Percentiles rank a stretch among this genome's conserved stretches.
phyloP scores from a whole-genome alignment of 2,329 filamentous ascomycete genomes.

The Aspergillus caelatus region DNA sequence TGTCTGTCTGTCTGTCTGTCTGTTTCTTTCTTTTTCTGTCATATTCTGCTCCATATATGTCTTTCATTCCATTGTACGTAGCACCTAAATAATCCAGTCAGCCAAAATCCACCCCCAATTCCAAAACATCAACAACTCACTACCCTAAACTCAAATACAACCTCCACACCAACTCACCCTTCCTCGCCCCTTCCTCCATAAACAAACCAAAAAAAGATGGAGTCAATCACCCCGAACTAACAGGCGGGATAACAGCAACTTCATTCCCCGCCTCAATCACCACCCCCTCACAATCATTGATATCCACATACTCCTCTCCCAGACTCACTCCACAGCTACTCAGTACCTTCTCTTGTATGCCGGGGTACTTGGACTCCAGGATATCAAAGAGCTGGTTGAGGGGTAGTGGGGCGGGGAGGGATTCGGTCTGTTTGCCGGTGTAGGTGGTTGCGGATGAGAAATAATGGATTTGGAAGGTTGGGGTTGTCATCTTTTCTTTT shows the following conservation, averaged over 20 bases:
- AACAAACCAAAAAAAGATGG: conserved; percentile 1
- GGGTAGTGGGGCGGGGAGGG: conserved; percentile 44
- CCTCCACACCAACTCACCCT: background rate
- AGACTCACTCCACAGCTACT: conserved; percentile 46
- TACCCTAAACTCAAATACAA: background rate
- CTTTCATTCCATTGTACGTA: background rate
- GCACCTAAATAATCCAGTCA: background rate
- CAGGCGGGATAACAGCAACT: conserved; percentile 51
- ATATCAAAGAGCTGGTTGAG: conserved; percentile 39
- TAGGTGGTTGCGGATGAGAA: conserved; percentile 48
- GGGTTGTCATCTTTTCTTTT: conserved; percentile 7
- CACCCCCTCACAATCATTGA: conserved; percentile 25
- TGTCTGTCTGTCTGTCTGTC: background rate
- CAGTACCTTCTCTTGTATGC: conserved; percentile 43
- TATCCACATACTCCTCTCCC: conserved; percentile 49
- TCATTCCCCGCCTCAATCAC: conserved; percentile 44
- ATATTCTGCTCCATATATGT: background rate
- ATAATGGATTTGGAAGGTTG: conserved; percentile 49
- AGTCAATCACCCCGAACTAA: conserved; percentile 47
- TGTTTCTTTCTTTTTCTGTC: background rate
- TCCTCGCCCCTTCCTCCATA: background rate
- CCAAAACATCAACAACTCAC: background rate
- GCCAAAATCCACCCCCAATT: background rate
- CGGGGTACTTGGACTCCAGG: conserved; percentile 46
- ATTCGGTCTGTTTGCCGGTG: conserved; percentile 43